Evolutionary conservation across 2,329 filamentous ascomycete genomes (phyloP).

Genomic region (Ascocoryne sarcoides): DNA sequence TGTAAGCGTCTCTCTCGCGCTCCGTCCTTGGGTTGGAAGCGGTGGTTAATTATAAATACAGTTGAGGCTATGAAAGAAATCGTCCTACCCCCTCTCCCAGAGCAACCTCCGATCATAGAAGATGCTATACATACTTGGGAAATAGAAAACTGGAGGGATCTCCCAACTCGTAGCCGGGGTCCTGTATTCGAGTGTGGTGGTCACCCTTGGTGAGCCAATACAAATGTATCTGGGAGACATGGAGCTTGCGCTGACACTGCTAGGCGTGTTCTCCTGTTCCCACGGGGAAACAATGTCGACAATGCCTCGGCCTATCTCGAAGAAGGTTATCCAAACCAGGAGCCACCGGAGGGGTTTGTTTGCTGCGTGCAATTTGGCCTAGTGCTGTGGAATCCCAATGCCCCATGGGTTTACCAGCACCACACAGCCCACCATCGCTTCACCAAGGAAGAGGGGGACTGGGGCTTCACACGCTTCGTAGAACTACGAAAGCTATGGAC

Average conservation of each 20-base stretch:
- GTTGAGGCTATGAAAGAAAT: constrained; percentile 79
- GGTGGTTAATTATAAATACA: constrained; percentile 30
- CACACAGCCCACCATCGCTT: constrained; percentile 90
- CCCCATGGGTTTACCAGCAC: constrained; percentile 75
- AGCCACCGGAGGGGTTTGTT: constrained; percentile 77
- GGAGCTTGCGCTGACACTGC: constrained; percentile 12
- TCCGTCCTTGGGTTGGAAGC: neutral
- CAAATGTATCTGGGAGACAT: neutral
- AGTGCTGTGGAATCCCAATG: constrained; percentile 88
- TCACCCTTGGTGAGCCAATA: constrained; percentile 65
- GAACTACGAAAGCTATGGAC: constrained; percentile 82
- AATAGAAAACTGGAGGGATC: constrained; percentile 70
- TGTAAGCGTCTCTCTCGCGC: constrained; percentile 23
- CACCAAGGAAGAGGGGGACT: constrained; percentile 92
- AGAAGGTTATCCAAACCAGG: constrained; percentile 69
- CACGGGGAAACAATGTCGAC: constrained; percentile 89
- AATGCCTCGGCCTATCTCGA: constrained; percentile 93
- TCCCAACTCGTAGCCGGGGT: constrained; percentile 76
- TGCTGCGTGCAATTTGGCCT: constrained; percentile 93
- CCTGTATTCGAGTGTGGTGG: constrained; percentile 81
- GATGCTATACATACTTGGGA: constrained; percentile 78
- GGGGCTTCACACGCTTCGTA: constrained; percentile 96
- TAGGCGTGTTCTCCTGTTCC: constrained; percentile 92
- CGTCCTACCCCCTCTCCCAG: constrained; percentile 60
- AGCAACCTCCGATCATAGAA: constrained; percentile 72